A percentile compares a stretch with the other conserved stretches of the same genome.
These are phyloP conservation scores for Podaxis pistillaris DNA, from an alignment of 768 basidiomycete genomes.

Conservation along the genomic window DNA sequence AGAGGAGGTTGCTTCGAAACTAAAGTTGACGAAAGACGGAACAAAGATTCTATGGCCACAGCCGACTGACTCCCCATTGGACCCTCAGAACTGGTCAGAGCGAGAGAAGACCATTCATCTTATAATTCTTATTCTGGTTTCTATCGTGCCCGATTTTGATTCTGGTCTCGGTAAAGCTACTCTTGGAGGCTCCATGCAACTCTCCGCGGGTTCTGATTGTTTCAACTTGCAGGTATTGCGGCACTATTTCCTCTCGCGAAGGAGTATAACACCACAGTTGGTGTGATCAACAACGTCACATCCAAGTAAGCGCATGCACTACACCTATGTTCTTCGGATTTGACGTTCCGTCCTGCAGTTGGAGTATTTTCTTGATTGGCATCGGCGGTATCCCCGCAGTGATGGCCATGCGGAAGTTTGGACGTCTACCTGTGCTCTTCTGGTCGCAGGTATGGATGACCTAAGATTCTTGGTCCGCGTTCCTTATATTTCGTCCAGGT, in stretches of 20 bases:
- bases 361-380: conserved; percentile 67
- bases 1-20: conserved; percentile 44
- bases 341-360: conserved; percentile 31
- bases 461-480: neutral
- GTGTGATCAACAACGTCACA: conserved; percentile 60
- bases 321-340: neutral
- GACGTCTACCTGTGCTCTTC: conserved; percentile 65
- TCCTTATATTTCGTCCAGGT: conserved; percentile 32
- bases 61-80: conserved; percentile 55
- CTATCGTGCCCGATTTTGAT: conserved; percentile 66
- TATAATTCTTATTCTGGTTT: conserved; percentile 58
- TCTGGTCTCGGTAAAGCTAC: conserved; percentile 52
- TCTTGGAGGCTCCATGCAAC: neutral
- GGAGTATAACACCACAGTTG: conserved; percentile 53
- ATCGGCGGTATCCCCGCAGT: conserved; percentile 55
- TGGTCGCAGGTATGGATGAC: conserved; percentile 56
- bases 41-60: conserved; percentile 70
- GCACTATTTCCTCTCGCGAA: conserved; percentile 57
- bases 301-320: conserved; percentile 36
- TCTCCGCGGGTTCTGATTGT: neutral
- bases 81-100: conserved; percentile 67
- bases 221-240: conserved; percentile 40
- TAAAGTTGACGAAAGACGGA: conserved; percentile 58
- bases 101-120: conserved; percentile 54
- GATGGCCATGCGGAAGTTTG: conserved; percentile 60